A percentile compares a stretch with the other conserved stretches of the same genome.
phyloP scores from a whole-genome alignment of 2,329 filamentous ascomycete genomes.

The Fusarium sp. region DNA sequence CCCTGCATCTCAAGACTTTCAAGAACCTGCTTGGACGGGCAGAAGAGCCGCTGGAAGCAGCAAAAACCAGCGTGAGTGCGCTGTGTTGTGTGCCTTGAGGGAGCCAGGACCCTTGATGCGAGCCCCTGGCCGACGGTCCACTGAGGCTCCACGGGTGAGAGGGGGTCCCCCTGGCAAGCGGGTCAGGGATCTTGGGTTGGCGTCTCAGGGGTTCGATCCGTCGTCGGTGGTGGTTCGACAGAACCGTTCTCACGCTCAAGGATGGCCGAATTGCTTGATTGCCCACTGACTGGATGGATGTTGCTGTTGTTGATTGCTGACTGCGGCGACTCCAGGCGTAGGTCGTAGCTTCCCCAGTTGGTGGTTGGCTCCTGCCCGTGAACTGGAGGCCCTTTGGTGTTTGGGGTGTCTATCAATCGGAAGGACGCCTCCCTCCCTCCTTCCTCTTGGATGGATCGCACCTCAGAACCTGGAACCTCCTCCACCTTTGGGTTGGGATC shows the following conservation, averaged over 20 bases:
- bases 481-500: slow-evolving; percentile 29
- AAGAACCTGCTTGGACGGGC: slow-evolving; percentile 1
- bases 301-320: not conserved
- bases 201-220: slow-evolving; percentile 36
- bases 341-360: not conserved
- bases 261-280: slow-evolving; percentile 17
- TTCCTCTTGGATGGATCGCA: not conserved
- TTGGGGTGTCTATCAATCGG: slow-evolving; percentile 21
- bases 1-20: slow-evolving; percentile 15
- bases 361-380: not conserved
- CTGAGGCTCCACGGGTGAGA: slow-evolving; percentile 9
- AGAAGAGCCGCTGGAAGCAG: slow-evolving; percentile 4
- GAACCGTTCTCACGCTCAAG: not conserved
- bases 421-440: slow-evolving; percentile 7
- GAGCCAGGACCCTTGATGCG: not conserved
- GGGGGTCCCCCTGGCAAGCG: slow-evolving; percentile 15
- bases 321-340: slow-evolving; percentile 25
- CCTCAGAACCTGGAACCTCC: slow-evolving; percentile 15
- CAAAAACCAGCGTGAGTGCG: not conserved
- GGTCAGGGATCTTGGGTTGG: slow-evolving; percentile 23
- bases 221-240: slow-evolving; percentile 6
- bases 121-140: slow-evolving; percentile 12
- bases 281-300: slow-evolving; percentile 11
- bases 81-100: too few species aligned
- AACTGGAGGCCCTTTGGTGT: not conserved